Percentiles rank a stretch among this genome's conserved stretches.
phyloP scores from a whole-genome alignment of 2,329 filamentous ascomycete species.

The Acrocalymma vagum region DNA sequence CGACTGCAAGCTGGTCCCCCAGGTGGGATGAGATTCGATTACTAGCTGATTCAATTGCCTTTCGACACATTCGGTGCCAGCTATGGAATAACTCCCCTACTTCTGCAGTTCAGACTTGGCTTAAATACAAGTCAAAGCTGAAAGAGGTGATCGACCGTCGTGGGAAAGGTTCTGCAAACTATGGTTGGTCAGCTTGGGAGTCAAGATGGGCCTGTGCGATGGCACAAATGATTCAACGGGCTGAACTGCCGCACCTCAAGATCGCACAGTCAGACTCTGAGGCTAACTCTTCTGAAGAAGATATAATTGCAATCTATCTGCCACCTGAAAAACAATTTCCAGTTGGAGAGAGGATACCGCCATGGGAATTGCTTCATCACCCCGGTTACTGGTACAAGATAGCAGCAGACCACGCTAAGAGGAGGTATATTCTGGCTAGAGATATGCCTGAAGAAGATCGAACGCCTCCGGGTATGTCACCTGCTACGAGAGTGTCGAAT shows the following conservation, averaged over 20 bases:
- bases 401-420: constrained; percentile 60
- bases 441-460: constrained; percentile 69
- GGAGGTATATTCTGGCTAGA: constrained; percentile 60
- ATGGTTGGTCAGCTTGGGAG: constrained; percentile 95
- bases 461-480: constrained; percentile 61
- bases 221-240: constrained; percentile 65
- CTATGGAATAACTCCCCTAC: constrained; percentile 83
- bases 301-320: constrained; percentile 52
- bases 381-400: constrained; percentile 69
- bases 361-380: constrained; percentile 69
- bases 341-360: constrained; percentile 58
- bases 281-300: constrained; percentile 35
- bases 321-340: constrained; percentile 61
- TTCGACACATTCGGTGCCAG: constrained; percentile 83
- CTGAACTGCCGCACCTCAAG: constrained; percentile 58
- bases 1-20: constrained; percentile 87
- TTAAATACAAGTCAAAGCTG: constrained; percentile 76
- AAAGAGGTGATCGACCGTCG: constrained; percentile 81
- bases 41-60: constrained; percentile 80
- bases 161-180: constrained; percentile 85
- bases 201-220: constrained; percentile 73
- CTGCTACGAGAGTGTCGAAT: constrained; percentile 63
- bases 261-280: constrained; percentile 28
- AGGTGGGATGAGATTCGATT: constrained; percentile 94
- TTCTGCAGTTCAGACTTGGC: constrained; percentile 81